Conservation (phyloP, 352 stramenopile species). For the Blastocystis sp. region DNA sequence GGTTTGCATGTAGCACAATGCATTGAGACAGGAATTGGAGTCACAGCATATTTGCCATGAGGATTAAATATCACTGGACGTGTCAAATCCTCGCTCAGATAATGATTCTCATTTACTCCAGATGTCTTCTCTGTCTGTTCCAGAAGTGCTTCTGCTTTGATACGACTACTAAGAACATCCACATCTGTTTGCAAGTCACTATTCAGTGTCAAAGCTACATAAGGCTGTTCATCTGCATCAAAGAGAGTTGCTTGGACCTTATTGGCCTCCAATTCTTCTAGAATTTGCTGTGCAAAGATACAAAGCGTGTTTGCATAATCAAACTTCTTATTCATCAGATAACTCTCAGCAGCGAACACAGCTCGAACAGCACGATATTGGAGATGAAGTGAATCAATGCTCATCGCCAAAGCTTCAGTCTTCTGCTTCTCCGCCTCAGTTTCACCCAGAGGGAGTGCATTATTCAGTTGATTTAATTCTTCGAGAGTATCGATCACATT, state of each 20-base stretch:
- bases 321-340: not conserved
- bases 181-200: not conserved
- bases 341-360: not conserved
- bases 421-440: not conserved
- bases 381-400: not conserved
- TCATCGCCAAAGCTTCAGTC: not conserved
- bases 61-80: not conserved
- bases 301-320: slow-evolving; percentile 13
- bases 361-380: not conserved
- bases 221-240: not conserved
- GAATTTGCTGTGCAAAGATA: not conserved
- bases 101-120: not conserved
- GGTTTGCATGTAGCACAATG: slow-evolving; percentile 20
- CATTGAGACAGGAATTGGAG: not conserved
- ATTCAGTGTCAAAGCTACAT: not conserved
- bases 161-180: not conserved
- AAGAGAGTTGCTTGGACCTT: not conserved
- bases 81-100: not conserved
- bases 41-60: not conserved
- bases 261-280: not conserved
- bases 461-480: not conserved
- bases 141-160: slow-evolving; percentile 18
- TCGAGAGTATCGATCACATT: slow-evolving; percentile 7
- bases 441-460: not conserved
- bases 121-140: not conserved